Conservation (phyloP, 2,329 filamentous ascomycete genomes). For the Dactylellina cionopaga region DNA sequence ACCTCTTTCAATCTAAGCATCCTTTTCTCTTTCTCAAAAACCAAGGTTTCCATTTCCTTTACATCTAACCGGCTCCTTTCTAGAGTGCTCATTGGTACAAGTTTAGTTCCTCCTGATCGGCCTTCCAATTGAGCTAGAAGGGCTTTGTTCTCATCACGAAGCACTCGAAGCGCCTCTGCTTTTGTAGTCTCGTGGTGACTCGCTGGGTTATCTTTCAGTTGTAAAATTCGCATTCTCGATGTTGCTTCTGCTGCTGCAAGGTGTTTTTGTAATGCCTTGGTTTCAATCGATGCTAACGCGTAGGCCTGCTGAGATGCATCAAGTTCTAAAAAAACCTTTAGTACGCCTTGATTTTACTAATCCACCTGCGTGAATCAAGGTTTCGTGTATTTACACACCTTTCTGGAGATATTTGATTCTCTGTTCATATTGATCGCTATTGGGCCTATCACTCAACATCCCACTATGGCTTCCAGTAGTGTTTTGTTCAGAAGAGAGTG, state of each 20-base stretch:
- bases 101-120: slow-evolving; percentile 65
- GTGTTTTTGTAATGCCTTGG: slow-evolving; percentile 69
- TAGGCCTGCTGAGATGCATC: slow-evolving; percentile 77
- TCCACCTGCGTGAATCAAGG: neutral
- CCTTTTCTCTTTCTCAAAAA: slow-evolving; percentile 78
- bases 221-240: slow-evolving; percentile 78
- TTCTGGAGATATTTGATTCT: slow-evolving; percentile 89
- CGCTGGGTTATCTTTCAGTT: slow-evolving; percentile 91
- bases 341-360: too few relatives aligned
- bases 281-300: slow-evolving; percentile 76
- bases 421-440: slow-evolving; percentile 82
- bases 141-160: slow-evolving; percentile 84
- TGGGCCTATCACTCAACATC: slow-evolving; percentile 77
- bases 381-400: slow-evolving; percentile 57
- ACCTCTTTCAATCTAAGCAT: slow-evolving; percentile 82
- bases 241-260: slow-evolving; percentile 70
- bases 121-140: slow-evolving; percentile 77
- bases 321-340: slow-evolving; percentile 70
- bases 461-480: slow-evolving; percentile 61
- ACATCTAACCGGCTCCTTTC: slow-evolving; percentile 80
- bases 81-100: slow-evolving; percentile 80
- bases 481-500: slow-evolving; percentile 60
- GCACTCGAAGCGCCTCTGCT: slow-evolving; percentile 76
- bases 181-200: slow-evolving; percentile 86
- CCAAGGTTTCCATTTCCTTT: slow-evolving; percentile 73